These are phyloP conservation scores for Isatis tinctoria DNA, from an alignment of 345 rosid species.

Conservation along the genomic window DNA sequence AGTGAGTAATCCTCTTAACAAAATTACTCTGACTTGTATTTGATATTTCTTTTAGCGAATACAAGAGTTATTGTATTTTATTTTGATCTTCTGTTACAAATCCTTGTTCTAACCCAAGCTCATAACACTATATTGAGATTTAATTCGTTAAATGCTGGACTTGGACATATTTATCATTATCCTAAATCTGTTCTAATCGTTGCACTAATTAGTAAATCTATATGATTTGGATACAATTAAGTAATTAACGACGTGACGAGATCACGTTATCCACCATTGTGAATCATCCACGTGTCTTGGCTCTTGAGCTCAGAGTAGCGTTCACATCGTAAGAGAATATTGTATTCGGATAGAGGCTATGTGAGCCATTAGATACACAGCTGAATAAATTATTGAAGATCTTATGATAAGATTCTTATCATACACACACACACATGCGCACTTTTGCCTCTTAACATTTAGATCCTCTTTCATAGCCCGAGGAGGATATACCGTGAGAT, in stretches of 20 bases:
- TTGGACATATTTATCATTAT: neutral
- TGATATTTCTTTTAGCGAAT: too few species aligned
- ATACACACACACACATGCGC: neutral
- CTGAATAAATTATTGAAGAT: neutral
- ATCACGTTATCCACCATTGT: neutral
- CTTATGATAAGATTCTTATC: neutral
- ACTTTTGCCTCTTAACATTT: neutral
- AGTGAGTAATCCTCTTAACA: too few species aligned
- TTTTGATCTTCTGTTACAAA: too few species aligned
- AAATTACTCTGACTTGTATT: too few species aligned
- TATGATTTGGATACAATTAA: neutral
- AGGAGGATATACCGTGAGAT: conserved; percentile 6
- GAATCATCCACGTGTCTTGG: neutral
- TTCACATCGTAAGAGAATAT: neutral
- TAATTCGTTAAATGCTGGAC: neutral
- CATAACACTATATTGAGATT: neutral
- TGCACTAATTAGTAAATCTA: neutral
- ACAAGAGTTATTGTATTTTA: too few species aligned
- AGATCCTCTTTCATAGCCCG: too few species aligned
- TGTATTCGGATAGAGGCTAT: neutral
- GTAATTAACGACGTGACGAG: neutral
- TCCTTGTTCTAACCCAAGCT: too few species aligned
- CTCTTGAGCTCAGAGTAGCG: neutral
- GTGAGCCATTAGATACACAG: neutral
- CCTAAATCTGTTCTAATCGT: neutral